Conservation (phyloP, 768 basidiomycete species). For the Royoungia palumana region DNA sequence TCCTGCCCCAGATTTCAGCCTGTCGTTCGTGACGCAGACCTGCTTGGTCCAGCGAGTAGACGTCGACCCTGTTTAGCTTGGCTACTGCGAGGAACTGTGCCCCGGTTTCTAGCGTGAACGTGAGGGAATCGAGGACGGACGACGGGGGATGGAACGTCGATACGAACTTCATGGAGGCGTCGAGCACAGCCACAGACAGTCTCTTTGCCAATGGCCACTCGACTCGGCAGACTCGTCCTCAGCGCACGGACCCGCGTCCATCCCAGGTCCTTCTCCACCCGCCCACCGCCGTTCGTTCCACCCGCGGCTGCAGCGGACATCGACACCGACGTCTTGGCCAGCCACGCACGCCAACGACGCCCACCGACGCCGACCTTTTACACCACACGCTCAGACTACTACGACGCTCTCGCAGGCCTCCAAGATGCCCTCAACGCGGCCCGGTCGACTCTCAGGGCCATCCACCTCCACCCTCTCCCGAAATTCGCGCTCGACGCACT, state of each 20-base stretch:
- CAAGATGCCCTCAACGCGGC: slow-evolving; percentile 59
- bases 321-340: slow-evolving; percentile 4
- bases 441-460: slow-evolving; percentile 54
- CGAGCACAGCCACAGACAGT: neutral
- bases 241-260: slow-evolving; percentile 5
- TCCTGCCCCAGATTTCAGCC: slow-evolving; percentile 67
- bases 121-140: slow-evolving; percentile 65
- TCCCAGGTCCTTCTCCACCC: neutral
- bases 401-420: slow-evolving; percentile 66
- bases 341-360: slow-evolving; percentile 15
- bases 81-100: slow-evolving; percentile 67
- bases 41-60: slow-evolving; percentile 60
- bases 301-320: slow-evolving; percentile 9
- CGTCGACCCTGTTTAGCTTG: slow-evolving; percentile 62
- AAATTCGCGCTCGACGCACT: slow-evolving; percentile 58
- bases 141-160: slow-evolving; percentile 77
- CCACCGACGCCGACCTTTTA: slow-evolving; percentile 81
- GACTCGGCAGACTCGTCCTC: slow-evolving; percentile 8
- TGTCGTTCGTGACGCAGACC: slow-evolving; percentile 60
- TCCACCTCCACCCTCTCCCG: slow-evolving; percentile 79
- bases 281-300: slow-evolving; percentile 19
- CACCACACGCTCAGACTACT: slow-evolving; percentile 72
- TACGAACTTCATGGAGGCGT: slow-evolving; percentile 48
- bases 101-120: slow-evolving; percentile 54
- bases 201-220: slow-evolving; percentile 12